Evolutionary conservation across 2,329 filamentous ascomycete genomes (phyloP), one percentile per base, ranked within the genome.

Genomic region (Colletotrichum costaricense): DNA sequence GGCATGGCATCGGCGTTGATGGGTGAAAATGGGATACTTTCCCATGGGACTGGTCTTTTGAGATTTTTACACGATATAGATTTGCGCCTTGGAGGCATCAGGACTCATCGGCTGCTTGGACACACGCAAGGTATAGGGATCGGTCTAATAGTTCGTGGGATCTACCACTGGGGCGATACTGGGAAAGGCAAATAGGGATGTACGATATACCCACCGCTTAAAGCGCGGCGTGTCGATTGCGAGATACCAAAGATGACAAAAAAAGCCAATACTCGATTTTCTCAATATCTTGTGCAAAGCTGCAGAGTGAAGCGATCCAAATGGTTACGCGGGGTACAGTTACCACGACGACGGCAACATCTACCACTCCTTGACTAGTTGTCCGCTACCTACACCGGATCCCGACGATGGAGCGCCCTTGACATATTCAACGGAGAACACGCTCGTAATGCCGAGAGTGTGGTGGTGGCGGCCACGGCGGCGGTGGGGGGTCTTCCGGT

Each of bases 171-270:
- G 70, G 55, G 42, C 58, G 66, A 52, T 26, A 70, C 1, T 46
- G 42, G 26, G 55, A 46, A 57, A 35, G 56, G 49, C 22, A 65
- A 16, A 60, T 16, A 65, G 19, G 56, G 67, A 28, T 65, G 14
- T 62, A 66, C n/a, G 38, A 54, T 62, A 73, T 73, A 73, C 70
- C 70, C 70, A 49, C 60, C 67, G 67, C 62, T 38, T 26, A 59
- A 22, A 73, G 24, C 35, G 67, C 70, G 66, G 70, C 70, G 30
- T 54, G 24, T 70, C 54, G 46, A 63, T 55, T 59, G 54, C 42
- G 24, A 69, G 46, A 56, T 55, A 64, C 8, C 42, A 64, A n/a
- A 63, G 28, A 60, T 26, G 55, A 33, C 22, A 16, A 46, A 55
- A 33, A 28, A 28, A 19, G n/a, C 22, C 9, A 42, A 12, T 38